phyloP scores from a whole-genome alignment of 2,329 filamentous ascomycete species.

The Fusarium brachygibbosum region DNA sequence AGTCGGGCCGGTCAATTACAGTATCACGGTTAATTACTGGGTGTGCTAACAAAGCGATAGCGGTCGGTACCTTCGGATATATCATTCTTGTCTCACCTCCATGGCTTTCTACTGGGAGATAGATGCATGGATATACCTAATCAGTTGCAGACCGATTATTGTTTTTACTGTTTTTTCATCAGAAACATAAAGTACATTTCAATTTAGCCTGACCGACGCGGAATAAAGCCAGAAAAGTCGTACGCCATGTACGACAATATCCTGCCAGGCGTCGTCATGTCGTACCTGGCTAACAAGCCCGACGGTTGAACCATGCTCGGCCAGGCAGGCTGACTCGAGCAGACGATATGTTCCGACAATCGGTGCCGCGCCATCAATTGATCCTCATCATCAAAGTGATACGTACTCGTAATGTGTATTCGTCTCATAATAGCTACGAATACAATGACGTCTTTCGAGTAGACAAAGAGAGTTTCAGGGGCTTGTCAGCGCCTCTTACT shows the following conservation, averaged over 20 bases:
- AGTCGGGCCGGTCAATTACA: constrained; percentile 10
- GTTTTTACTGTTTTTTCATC: neutral
- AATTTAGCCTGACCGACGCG: neutral
- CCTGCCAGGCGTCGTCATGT: constrained; percentile 29
- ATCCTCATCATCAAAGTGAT: neutral
- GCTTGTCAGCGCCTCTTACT: constrained; percentile 18
- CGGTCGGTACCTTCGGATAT: constrained; percentile 17
- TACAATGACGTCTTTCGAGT: constrained; percentile 29
- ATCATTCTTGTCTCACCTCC: neutral
- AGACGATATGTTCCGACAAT: constrained; percentile 20
- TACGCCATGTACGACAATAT: constrained; percentile 19
- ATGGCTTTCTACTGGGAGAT: neutral
- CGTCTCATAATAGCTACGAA: constrained; percentile 9
- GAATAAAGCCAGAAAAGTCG: neutral
- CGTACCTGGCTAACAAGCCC: constrained; percentile 30
- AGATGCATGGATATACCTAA: neutral
- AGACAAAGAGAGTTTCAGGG: constrained; percentile 31
- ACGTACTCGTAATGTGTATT: constrained; percentile 13
- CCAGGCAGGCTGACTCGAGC: constrained; percentile 32
- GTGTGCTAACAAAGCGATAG: neutral
- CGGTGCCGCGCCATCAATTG: constrained; percentile 20
- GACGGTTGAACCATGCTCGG: constrained; percentile 5
- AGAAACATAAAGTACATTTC: neutral
- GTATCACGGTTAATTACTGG: neutral
- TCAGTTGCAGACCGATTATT: constrained; percentile 2